Conservation (phyloP, 2,329 filamentous ascomycete species). For the Xylariaceae sp. region DNA sequence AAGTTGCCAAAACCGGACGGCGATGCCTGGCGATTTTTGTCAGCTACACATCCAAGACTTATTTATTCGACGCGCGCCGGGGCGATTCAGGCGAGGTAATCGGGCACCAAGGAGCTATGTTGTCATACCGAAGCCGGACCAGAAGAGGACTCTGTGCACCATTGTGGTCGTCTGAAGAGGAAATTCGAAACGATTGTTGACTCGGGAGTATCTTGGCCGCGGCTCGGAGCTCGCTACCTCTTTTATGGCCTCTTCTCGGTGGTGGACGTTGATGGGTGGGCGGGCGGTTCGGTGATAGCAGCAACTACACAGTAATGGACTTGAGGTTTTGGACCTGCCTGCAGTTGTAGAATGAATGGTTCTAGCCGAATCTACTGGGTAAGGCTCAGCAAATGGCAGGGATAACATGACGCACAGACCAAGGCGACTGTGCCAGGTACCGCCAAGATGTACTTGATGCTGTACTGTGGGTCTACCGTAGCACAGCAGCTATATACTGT, state of each 20-base stretch:
- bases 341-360: too few species aligned
- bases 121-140: constrained; percentile 81
- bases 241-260: constrained; percentile 7
- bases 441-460: neutral
- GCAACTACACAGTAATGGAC: neutral
- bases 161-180: constrained; percentile 37
- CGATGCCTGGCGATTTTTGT: constrained; percentile 60
- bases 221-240: constrained; percentile 7
- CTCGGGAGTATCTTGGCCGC: constrained; percentile 9
- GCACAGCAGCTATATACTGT: neutral
- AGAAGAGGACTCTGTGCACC: constrained; percentile 68
- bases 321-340: too few species aligned
- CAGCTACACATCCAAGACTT: constrained; percentile 17
- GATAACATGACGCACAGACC: constrained; percentile 14
- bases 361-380: too few species aligned
- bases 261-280: constrained; percentile 11
- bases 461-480: neutral
- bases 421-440: neutral
- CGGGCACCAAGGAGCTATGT: constrained; percentile 19
- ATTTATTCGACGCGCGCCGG: neutral
- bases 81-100: constrained; percentile 2
- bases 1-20: constrained; percentile 90
- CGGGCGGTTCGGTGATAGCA: constrained; percentile 4
- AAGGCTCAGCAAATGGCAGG: constrained; percentile 11
- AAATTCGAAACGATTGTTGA: constrained; percentile 19